Percentiles rank a stretch among this genome's conserved stretches.
phyloP scores from a whole-genome alignment of 164 flowering plant genomes.

The Annona squamosa region DNA sequence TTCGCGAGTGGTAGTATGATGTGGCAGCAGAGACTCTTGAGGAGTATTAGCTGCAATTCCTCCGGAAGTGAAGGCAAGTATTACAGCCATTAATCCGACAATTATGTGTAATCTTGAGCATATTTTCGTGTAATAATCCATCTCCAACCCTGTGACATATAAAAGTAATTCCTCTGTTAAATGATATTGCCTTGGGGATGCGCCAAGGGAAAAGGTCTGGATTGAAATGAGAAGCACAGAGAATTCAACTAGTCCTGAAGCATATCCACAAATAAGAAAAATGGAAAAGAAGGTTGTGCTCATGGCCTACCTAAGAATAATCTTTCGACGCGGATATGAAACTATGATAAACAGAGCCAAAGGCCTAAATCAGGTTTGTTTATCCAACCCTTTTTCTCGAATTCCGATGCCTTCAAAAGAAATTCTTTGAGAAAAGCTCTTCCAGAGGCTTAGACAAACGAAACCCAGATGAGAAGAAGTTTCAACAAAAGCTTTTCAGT shows the following conservation, averaged over 20 bases:
- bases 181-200: too few species aligned
- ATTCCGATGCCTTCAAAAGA: neutral
- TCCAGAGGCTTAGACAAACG: neutral
- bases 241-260: too few species aligned
- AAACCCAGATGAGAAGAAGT: constrained; percentile 4
- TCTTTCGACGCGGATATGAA: too few species aligned
- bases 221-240: neutral
- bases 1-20: neutral
- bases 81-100: constrained; percentile 6
- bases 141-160: constrained; percentile 2
- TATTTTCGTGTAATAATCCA: constrained; percentile 12
- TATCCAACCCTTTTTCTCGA: neutral
- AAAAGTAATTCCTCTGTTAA: too few species aligned
- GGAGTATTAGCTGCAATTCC: constrained; percentile 12
- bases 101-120: constrained; percentile 2
- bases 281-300: too few species aligned
- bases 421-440: neutral
- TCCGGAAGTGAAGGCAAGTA: constrained; percentile 9
- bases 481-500: neutral
- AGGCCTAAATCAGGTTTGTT: neutral
- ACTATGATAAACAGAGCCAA: too few species aligned
- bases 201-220: neutral
- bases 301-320: too few species aligned
- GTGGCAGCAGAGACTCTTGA: neutral
- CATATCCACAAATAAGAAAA: too few species aligned